phyloP scores from a whole-genome alignment of 805 yeast species.

The Starmerella vaccinii region DNA sequence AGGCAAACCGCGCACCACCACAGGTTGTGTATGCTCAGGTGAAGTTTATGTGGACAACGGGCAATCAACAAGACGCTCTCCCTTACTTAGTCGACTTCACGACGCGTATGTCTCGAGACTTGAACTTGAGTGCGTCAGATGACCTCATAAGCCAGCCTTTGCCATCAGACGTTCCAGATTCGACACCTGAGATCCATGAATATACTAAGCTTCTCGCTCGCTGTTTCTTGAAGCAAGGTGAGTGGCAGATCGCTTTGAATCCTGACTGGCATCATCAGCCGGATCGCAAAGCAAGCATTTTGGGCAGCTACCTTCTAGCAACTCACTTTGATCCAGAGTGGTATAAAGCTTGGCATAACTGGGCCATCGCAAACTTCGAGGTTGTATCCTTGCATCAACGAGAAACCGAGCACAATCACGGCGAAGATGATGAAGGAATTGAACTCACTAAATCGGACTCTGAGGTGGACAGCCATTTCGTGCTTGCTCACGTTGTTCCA shows the following conservation, averaged over 20 bases:
- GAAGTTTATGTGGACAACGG: slow-evolving; percentile 95
- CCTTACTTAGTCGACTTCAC: slow-evolving; percentile 82
- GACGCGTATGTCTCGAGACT: slow-evolving; percentile 75
- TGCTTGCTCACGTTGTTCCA: slow-evolving; percentile 84
- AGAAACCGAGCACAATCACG: slow-evolving; percentile 26
- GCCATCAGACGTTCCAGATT: slow-evolving; percentile 61
- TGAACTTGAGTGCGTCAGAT: slow-evolving; percentile 68
- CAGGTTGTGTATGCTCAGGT: slow-evolving; percentile 95
- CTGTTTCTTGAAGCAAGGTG: slow-evolving; percentile 95
- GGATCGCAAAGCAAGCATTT: slow-evolving; percentile 61
- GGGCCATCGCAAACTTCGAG: slow-evolving; percentile 98
- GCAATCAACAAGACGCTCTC: slow-evolving; percentile 77
- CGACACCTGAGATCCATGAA: slow-evolving; percentile 59
- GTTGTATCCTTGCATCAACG: slow-evolving; percentile 35
- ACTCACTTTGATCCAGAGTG: slow-evolving; percentile 87
- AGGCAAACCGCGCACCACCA: slow-evolving; percentile 73
- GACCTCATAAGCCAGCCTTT: slow-evolving; percentile 79
- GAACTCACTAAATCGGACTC: slow-evolving; percentile 26
- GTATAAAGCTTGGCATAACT: slow-evolving; percentile 99
- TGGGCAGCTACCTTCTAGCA: slow-evolving; percentile 86
- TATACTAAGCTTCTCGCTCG: slow-evolving; percentile 80
- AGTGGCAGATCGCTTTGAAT: slow-evolving; percentile 85
- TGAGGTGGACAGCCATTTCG: slow-evolving; percentile 34
- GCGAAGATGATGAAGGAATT: slow-evolving; percentile 9
- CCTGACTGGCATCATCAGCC: slow-evolving; percentile 66